These are phyloP conservation scores for Naganishia cerealis DNA, from an alignment of 1,284 basidiomycete species.

Conservation along the genomic window DNA sequence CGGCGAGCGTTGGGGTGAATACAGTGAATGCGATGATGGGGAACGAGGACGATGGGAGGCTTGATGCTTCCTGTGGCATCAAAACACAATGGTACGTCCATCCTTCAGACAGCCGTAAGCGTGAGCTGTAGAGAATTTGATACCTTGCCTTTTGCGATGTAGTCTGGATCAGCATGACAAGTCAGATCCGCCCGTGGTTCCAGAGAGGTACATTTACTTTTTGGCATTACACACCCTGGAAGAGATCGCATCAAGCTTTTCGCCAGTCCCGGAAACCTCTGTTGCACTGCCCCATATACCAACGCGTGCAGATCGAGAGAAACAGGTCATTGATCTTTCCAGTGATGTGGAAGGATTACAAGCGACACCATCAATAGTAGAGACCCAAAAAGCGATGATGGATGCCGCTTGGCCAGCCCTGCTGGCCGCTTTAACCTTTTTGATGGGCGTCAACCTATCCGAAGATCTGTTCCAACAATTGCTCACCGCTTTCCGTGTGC, in stretches of 20 bases:
- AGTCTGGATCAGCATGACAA: constrained; percentile 97
- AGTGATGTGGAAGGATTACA: not conserved
- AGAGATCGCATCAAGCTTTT: constrained; percentile 81
- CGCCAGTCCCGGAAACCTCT: constrained; percentile 52
- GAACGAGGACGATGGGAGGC: constrained; percentile 59
- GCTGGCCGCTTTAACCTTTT: constrained; percentile 81
- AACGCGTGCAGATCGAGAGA: not conserved
- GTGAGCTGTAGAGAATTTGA: not conserved
- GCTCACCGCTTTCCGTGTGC: constrained; percentile 57
- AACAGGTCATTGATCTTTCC: constrained; percentile 15
- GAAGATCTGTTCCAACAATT: constrained; percentile 69
- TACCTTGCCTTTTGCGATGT: constrained; percentile 9
- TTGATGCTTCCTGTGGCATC: constrained; percentile 74
- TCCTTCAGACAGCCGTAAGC: constrained; percentile 10
- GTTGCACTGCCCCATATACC: not conserved
- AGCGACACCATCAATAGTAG: not conserved
- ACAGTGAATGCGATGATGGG: constrained; percentile 72
- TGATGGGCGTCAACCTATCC: constrained; percentile 80
- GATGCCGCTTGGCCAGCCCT: constrained; percentile 84
- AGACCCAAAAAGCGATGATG: constrained; percentile 70
- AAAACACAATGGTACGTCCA: constrained; percentile 74
- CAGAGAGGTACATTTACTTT: constrained; percentile 88
- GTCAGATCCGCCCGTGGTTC: constrained; percentile 85
- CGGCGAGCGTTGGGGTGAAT: constrained; percentile 74
- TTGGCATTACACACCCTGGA: constrained; percentile 84